Evolutionary conservation across 2,329 filamentous ascomycete genomes (phyloP), one percentile per base, ranked within the genome.

Genomic region (Ascochyta koolunga): DNA sequence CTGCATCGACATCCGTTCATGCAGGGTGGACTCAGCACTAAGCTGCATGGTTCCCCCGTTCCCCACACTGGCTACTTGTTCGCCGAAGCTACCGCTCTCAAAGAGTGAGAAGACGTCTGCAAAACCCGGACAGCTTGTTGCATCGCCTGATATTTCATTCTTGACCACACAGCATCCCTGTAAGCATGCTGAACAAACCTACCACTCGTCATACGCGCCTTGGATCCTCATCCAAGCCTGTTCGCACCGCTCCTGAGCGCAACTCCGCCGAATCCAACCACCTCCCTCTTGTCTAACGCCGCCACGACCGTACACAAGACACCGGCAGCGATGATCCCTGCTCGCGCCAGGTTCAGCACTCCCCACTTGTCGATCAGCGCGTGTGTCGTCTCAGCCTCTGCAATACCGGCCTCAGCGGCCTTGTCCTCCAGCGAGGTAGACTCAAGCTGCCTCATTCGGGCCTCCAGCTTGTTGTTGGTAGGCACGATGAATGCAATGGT

Each of bases 341-440:
- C 72, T 16, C 81, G 66, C 5, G 70, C 77, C 31, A 86, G 58
- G 62, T 85, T 85, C 61, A 85, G 64, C 43, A 77, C 71, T 3
- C 76, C 83, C 84, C 84, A 87, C 53, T 72, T 74, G 62, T 86
- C 83, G 32, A 86, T 76, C 60, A 86, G 67, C 53, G 72, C 76
- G 68, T 83, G 82, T 7, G 76, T 75, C 0, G 75, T 80, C 71
- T 81, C 78, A 38, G 76, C 77, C 47, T 76, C 69, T 24, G 62
- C 66, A 25, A 75, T 61, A 4, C 71, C 75, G 5, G 66, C 63
- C 50, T 80, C 79, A 1, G 59, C 40, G 2, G 51, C 47, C 40
- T 54, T 52, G 49, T 78, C 77, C 22, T 69, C 70, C 38, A 77
- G 60, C 10, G 68, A 73, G 13, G 74, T 61, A 3, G 60, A 66